Percentiles rank a stretch among this genome's conserved stretches.
Evolutionary conservation across 805 yeast genomes (phyloP).

Genomic region (Peterozyma xylosa): DNA sequence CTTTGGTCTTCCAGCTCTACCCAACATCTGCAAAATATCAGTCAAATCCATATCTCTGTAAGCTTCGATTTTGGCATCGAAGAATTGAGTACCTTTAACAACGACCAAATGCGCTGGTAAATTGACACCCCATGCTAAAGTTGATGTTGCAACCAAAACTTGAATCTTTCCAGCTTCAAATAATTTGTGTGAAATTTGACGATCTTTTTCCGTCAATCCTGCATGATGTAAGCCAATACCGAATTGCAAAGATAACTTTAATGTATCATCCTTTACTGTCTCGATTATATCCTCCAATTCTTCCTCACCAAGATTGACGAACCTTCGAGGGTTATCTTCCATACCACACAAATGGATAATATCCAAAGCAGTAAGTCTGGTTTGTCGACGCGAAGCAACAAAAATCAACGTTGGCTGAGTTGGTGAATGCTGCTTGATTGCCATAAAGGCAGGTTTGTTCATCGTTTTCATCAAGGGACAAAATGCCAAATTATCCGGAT

Average conservation of each 20-base stretch:
- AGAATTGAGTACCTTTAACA: conserved; percentile 68
- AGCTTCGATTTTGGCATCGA: conserved; percentile 56
- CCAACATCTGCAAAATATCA: conserved; percentile 80
- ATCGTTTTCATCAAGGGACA: conserved; percentile 80
- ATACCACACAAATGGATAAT: conserved; percentile 71
- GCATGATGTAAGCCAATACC: conserved; percentile 84
- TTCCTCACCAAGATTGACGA: conserved; percentile 54
- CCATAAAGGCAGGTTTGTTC: conserved; percentile 89
- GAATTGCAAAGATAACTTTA: conserved; percentile 63
- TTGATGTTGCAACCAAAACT: conserved; percentile 71
- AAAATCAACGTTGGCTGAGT: conserved; percentile 76
- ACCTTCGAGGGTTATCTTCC: conserved; percentile 70
- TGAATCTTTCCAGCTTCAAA: conserved; percentile 67
- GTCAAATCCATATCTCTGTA: conserved; percentile 79
- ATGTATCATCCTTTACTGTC: conserved; percentile 75
- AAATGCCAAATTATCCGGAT: conserved; percentile 73
- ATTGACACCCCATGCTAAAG: conserved; percentile 84
- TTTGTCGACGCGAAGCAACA: conserved; percentile 79
- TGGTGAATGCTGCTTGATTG: conserved; percentile 88
- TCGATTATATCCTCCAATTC: conserved; percentile 46
- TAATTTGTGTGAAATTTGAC: conserved; percentile 61
- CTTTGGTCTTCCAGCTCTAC: conserved; percentile 79
- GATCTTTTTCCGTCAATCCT: conserved; percentile 67
- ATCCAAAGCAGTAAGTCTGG: conserved; percentile 73
- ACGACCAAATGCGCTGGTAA: conserved; percentile 75